Evolutionary conservation across 768 basidiomycete species (phyloP).

Genomic region (Pleurotus eryngii): DNA sequence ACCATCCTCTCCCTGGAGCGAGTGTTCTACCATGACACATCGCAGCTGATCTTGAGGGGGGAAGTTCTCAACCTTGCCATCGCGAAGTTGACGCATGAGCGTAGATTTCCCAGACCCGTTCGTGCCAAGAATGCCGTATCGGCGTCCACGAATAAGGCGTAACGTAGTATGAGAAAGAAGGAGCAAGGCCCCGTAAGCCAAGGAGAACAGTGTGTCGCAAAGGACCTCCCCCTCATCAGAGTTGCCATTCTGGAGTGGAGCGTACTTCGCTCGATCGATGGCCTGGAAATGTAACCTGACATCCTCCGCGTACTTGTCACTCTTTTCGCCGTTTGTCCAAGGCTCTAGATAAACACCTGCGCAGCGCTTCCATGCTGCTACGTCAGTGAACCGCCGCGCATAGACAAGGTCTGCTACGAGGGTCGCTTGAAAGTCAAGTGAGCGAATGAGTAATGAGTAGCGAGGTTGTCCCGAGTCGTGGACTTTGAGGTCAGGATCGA

Average conservation of each 20-base stretch:
- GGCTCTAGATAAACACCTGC: constrained; percentile 67
- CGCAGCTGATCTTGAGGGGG: constrained; percentile 83
- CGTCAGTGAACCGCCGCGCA: constrained; percentile 51
- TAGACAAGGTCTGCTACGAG: constrained; percentile 77
- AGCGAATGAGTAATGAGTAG: constrained; percentile 53
- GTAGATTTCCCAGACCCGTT: constrained; percentile 97
- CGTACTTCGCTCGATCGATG: constrained; percentile 73
- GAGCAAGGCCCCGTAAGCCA: constrained; percentile 92
- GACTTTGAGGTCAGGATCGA: constrained; percentile 47
- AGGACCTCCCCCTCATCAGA: constrained; percentile 81
- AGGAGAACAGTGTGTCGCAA: constrained; percentile 91
- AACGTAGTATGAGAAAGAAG: constrained; percentile 92
- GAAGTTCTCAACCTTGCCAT: constrained; percentile 96
- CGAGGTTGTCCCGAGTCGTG: constrained; percentile 53
- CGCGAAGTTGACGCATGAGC: constrained; percentile 90
- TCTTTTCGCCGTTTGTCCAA: constrained; percentile 61
- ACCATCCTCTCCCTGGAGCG: constrained; percentile 90
- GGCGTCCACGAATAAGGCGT: constrained; percentile 82
- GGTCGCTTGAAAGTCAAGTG: constrained; percentile 69
- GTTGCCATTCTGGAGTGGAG: constrained; percentile 34
- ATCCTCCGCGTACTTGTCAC: constrained; percentile 52
- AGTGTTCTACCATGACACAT: constrained; percentile 96
- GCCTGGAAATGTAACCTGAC: constrained; percentile 73
- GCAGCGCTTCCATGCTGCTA: constrained; percentile 62
- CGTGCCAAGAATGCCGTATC: constrained; percentile 94